Evolutionary conservation across 73 alveolate species (phyloP).

Genomic region (Symbiodinium pilosum): DNA sequence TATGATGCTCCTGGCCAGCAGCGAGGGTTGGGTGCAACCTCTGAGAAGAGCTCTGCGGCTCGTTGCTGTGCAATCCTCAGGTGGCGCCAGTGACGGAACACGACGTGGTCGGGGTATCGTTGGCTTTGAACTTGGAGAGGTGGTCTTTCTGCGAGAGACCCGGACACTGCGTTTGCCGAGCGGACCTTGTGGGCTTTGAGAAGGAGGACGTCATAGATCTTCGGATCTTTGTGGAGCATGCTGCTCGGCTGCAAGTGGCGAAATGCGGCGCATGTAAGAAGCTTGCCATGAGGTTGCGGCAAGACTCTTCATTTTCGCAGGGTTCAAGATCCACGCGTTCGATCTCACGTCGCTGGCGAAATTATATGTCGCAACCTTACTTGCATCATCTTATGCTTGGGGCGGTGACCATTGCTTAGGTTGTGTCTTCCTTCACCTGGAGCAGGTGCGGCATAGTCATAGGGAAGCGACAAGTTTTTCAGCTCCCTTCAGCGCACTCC

Average conservation of each 20-base stretch:
- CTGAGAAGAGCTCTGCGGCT: no score
- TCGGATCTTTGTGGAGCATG: slow-evolving; percentile 69
- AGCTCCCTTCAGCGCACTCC: no score
- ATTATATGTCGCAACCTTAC: background rate
- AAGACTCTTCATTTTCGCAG: slow-evolving; percentile 59
- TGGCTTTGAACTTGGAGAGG: slow-evolving; percentile 30
- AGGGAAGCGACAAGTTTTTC: no score
- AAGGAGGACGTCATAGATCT: slow-evolving; percentile 24
- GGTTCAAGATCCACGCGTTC: slow-evolving; percentile 33
- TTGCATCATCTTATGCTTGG: no score
- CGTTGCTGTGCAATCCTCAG: no score
- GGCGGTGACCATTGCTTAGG: background rate
- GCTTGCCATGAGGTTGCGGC: slow-evolving; percentile 32
- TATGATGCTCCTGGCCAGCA: slow-evolving; percentile 35
- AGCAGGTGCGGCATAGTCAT: no score
- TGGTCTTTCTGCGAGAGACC: slow-evolving; percentile 31
- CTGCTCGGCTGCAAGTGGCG: background rate
- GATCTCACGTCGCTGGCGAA: slow-evolving; percentile 24
- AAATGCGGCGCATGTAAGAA: background rate
- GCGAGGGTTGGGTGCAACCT: no score
- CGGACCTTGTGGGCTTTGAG: no score
- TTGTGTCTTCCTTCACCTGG: background rate
- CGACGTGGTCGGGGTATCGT: slow-evolving; percentile 26
- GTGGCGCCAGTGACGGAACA: slow-evolving; percentile 51
- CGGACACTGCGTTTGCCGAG: no score